These are phyloP conservation scores for Calonectria hawksworthii DNA, from an alignment of 2,329 filamentous ascomycete genomes.

Conservation along the genomic window DNA sequence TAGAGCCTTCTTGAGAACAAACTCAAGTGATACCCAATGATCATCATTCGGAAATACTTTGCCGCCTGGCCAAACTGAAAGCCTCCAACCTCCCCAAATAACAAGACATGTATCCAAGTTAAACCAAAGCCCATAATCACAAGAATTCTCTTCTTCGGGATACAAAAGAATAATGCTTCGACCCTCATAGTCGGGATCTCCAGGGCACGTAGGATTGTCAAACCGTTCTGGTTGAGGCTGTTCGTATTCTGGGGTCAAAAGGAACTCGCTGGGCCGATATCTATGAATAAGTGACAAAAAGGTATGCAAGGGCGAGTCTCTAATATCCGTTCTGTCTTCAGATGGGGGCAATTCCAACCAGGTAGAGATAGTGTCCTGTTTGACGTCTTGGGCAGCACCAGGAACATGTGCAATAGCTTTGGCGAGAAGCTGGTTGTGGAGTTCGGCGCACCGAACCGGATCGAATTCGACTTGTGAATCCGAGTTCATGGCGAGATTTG, in stretches of 20 bases:
- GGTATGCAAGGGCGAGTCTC: background rate
- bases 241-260: background rate
- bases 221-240: background rate
- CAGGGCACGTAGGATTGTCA: background rate
- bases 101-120: background rate
- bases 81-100: background rate
- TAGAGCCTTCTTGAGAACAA: background rate
- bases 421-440: background rate
- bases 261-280: background rate
- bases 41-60: background rate
- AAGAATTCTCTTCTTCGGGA: background rate
- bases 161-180: background rate
- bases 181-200: background rate
- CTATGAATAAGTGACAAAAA: background rate
- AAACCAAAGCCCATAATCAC: background rate
- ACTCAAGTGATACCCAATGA: background rate
- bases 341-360: background rate
- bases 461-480: background rate
- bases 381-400: background rate
- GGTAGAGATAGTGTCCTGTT: background rate
- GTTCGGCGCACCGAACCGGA: background rate
- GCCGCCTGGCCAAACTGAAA: background rate
- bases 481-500: background rate
- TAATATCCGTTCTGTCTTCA: background rate
- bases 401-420: background rate